Percentiles rank a stretch among this genome's conserved stretches.
Evolutionary conservation across 1,139 yeast genomes (phyloP).

Genomic region (Yamadazyma sp.): DNA sequence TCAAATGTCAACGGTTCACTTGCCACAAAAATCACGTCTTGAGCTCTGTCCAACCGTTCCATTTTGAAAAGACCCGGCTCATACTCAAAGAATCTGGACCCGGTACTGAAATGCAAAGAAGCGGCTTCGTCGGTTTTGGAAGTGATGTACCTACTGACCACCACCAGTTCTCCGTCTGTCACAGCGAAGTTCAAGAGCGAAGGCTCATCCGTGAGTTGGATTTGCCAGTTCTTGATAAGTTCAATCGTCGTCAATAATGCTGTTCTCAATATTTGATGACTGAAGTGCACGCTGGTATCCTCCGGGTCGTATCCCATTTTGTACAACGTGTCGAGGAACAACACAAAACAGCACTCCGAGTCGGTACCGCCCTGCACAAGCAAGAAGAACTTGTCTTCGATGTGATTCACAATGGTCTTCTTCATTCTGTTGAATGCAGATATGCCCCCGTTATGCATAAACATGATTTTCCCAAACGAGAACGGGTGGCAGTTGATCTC

Average conservation of each 20-base stretch:
- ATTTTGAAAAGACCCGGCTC: constrained; percentile 88
- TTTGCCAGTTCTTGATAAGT: constrained; percentile 68
- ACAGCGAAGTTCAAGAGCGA: constrained; percentile 90
- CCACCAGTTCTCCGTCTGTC: constrained; percentile 89
- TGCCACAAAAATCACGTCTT: constrained; percentile 93
- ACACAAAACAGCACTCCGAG: constrained; percentile 91
- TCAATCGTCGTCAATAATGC: constrained; percentile 77
- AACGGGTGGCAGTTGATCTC: constrained; percentile 98
- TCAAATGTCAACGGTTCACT: constrained; percentile 96
- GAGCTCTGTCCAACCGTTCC: constrained; percentile 91
- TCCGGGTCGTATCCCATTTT: constrained; percentile 75
- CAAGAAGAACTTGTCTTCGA: constrained; percentile 78
- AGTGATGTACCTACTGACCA: constrained; percentile 84
- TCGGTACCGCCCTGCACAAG: constrained; percentile 92
- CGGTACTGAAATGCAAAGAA: constrained; percentile 89
- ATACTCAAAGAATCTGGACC: constrained; percentile 85
- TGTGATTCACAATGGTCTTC: constrained; percentile 65
- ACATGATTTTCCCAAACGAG: constrained; percentile 81
- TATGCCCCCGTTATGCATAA: constrained; percentile 97
- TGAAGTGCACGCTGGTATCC: constrained; percentile 29
- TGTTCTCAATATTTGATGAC: constrained; percentile 59
- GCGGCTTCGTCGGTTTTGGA: constrained; percentile 95
- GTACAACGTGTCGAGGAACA: constrained; percentile 74
- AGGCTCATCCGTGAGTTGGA: constrained; percentile 58
- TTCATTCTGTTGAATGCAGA: constrained; percentile 73